Evolutionary conservation across 257 asterid genomes (phyloP), one percentile per base, ranked within the genome.

Genomic region (Knoxia roxburghii): DNA sequence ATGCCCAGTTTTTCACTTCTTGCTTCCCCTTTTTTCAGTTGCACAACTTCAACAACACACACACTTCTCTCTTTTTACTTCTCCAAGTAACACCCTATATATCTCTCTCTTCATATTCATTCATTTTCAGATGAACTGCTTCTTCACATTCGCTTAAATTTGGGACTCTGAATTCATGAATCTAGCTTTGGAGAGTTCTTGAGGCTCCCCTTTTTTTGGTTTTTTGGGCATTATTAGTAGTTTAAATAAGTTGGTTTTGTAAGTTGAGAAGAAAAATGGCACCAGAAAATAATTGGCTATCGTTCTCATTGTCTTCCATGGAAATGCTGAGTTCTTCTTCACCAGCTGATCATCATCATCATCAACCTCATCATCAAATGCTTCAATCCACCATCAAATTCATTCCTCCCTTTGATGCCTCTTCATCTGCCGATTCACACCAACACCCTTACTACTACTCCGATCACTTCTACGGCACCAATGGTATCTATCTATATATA

Each of bases 241-340:
- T 37, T 37, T 37, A 37, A 9, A 3, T 9, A 3, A 37, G 9
- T 37, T 37, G 9, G 4, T 37, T 3, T 9, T 9, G 4, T 37
- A 0, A 23, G 1, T 23, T 21, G 65, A 61, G 7, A 29, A 18
- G 21, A 35, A 29, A 53, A 75, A 91, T 91, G 98, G 96, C 95
- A 15, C 88, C 83, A 15, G 96, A 80, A 65, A 80, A 83, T 69
- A 84, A 87, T 69, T 89, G 98, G 98, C 88, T 91, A 14, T 87
- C 95, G 1, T 91, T 89, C 78, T 91, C 98, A 0, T 73, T 91
- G 14, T 91, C 97, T 5, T 81, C 97, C 1, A 78, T 83, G 88
- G 96, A 83, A 71, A 87, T 91, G 95, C 76, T 85, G 52, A 73
- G 73, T 73, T 55, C 87, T 29, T 48, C 90, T 39, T 68, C 89